Base-by-base conservation (phyloP, 805 yeast genomes). In the Metschnikowia corniflorae region DNA sequence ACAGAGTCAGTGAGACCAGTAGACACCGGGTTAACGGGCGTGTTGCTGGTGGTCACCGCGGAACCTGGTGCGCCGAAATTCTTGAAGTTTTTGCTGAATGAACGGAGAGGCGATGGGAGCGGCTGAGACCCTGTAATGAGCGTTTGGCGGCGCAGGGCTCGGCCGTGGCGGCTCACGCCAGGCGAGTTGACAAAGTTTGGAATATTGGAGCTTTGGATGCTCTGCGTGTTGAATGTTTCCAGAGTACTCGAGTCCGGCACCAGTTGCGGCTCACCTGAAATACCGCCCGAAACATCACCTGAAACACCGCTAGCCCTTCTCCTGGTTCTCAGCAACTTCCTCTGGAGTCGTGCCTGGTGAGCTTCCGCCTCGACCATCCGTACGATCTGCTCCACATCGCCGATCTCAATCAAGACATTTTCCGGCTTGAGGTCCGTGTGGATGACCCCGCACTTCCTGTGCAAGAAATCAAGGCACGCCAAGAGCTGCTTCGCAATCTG, bases 91-190 rank as follows among this genome's bases (percentile, higher is more conserved):
- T 63, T 65, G 46, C 63, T 66, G 43, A 66, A 67, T 1, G 91
- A 74, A 35, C 89, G 68, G 32, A 87, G 66, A 1, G 96, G 96
- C 0, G 95, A 83, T 4, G 96, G 96, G 39, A 88, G 65, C 2
- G 97, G 97, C 58, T 88, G 95, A 0, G 96, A 86, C 0, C 95
- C 96, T 0, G 94, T 85, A 32, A 88, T 82, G 16, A 88, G 62
- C 0, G 94, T 80, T 45, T 79, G 81, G 26, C 91, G 64, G 52
- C 95, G 72, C 22, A 86, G 67, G 35, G 83, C 56, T 30, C 83
- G 52, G 5, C 71, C 72, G 42, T 65, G 64, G 26, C 73, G 47
- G 5, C 71, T 71, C 14, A 66, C 44, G 1, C 69, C 63, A 2
- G 72, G 70, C 5, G 70, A 58, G 25, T 46, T 55, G n/a, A n/a